Evolutionary conservation across 2,329 filamentous ascomycete genomes (phyloP), one percentile per base, ranked within the genome.

Genomic region (Lasiodiplodia gonubiensis): DNA sequence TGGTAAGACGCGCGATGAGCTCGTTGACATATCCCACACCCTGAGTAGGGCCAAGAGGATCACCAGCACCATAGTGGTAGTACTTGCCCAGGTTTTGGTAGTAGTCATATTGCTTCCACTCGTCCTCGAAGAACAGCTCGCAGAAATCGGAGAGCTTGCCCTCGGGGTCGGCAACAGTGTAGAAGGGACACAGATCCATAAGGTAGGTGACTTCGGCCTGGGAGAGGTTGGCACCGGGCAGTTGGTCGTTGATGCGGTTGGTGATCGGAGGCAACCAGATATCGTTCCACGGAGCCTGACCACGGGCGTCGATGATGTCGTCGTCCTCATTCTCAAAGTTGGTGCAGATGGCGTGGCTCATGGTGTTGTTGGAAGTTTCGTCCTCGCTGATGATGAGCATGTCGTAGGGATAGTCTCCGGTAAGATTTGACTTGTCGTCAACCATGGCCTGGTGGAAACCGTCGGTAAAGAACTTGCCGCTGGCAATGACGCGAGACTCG

Each of bases 181-280:
- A 86, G 80, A 93, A 97, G 0, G 94, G 90, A 74, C 94, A 97
- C 69, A 97, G 83, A 73, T 97, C 93, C 93, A 97, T 97, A 39
- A 97, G 76, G 67, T 85, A 86, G 67, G 93, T 82, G 0, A 89
- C 87, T 39, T 94, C 89, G 1, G 81, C 74, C 14, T 83, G 75
- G 2, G 85, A 86, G 51, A 97, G 77, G 69, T 90, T 88, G 5
- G 86, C 89, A 2, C 91, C 90, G 0, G 85, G 85, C 0, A 97
- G 83, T 69, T 90, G 86, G 16, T 80, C 73, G 74, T 94, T 93
- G 49, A 97, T 79, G 8, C 92, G 88, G 2, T 83, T 78, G n/a
- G 86, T 85, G 70, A 97, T 92, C 0, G 87, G 79, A 0, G 88
- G 86, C 1, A 88, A 83, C 75, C 95, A 96, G 5, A 85, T 81